Evolutionary conservation across 2,329 filamentous ascomycete species (phyloP).

Genomic region (Trichocomaceae sp.): DNA sequence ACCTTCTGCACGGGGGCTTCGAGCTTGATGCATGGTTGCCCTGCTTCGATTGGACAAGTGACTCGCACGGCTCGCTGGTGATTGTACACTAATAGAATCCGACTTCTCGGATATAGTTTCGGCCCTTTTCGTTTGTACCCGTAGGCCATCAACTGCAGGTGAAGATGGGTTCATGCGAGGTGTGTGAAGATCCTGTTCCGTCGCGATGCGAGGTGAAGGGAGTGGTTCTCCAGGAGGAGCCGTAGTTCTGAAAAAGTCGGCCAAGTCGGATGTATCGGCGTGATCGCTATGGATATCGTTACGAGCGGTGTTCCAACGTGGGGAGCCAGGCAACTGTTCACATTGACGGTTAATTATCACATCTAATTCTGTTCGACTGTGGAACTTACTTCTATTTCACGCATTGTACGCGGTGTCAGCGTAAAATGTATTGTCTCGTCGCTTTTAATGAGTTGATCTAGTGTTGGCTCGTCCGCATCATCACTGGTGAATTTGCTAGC

Average conservation of each 20-base stretch:
- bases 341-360: constrained; percentile 7
- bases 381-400: constrained; percentile 61
- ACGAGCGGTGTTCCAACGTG: constrained; percentile 27
- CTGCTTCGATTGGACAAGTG: constrained; percentile 13
- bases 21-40: constrained; percentile 42
- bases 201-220: constrained; percentile 17
- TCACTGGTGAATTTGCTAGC: constrained; percentile 26
- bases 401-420: constrained; percentile 71
- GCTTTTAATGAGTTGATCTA: constrained; percentile 75
- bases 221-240: constrained; percentile 26
- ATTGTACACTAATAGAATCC: constrained; percentile 3
- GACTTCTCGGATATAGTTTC: constrained; percentile 17
- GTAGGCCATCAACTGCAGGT: constrained; percentile 12
- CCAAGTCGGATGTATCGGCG: constrained; percentile 31
- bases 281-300: constrained; percentile 9
- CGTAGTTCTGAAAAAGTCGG: constrained; percentile 33
- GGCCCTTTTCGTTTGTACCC: constrained; percentile 18
- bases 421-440: constrained; percentile 79
- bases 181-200: constrained; percentile 14
- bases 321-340: constrained; percentile 28
- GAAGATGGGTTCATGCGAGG: constrained; percentile 2
- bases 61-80: constrained; percentile 12
- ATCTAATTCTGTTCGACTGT: neutral
- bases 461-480: constrained; percentile 53
- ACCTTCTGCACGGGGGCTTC: constrained; percentile 64